These are phyloP conservation scores for Cordyceps fumosorosea DNA, from an alignment of 2,329 filamentous ascomycete genomes.

Conservation along the genomic window DNA sequence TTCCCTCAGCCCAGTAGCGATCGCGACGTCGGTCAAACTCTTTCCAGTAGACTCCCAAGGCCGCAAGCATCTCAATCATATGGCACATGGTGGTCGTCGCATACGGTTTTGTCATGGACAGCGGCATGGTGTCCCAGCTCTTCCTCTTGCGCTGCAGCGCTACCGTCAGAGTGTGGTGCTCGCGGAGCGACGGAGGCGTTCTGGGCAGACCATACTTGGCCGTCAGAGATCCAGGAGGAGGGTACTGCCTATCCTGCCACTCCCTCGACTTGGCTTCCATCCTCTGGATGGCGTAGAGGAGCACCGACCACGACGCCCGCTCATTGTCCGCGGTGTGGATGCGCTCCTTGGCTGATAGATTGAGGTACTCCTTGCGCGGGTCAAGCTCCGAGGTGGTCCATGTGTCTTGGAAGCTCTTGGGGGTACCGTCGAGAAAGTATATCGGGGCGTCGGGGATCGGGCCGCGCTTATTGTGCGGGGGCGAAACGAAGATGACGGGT, in stretches of 20 bases:
- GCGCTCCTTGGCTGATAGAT: constrained; percentile 24
- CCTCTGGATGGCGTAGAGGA: constrained; percentile 43
- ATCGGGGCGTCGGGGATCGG: constrained; percentile 27
- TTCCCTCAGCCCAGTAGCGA: constrained; percentile 48
- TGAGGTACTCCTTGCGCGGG: constrained; percentile 20
- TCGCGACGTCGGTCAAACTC: constrained; percentile 47
- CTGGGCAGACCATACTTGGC: constrained; percentile 17
- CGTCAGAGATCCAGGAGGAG: constrained; percentile 18
- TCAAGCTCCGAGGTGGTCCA: constrained; percentile 28
- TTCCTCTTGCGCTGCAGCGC: constrained; percentile 40
- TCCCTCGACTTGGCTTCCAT: constrained; percentile 42
- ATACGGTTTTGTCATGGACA: constrained; percentile 40
- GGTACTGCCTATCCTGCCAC: constrained; percentile 37
- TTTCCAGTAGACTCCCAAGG: constrained; percentile 52
- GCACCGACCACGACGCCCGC: constrained; percentile 45
- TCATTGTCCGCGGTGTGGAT: constrained; percentile 52
- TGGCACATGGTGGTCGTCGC: constrained; percentile 51
- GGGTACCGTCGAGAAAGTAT: constrained; percentile 32
- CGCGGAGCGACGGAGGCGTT: constrained; percentile 20
- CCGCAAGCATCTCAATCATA: constrained; percentile 46
- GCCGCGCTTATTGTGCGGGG: constrained; percentile 33
- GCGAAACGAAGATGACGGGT: constrained; percentile 44
- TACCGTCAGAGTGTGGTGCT: constrained; percentile 36
- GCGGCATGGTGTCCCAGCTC: constrained; percentile 48
- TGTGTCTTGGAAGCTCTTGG: constrained; percentile 29